These are phyloP conservation scores for Lindgomyces ingoldianus DNA, from an alignment of 495 filamentous ascomycete genomes.

Conservation along the genomic window DNA sequence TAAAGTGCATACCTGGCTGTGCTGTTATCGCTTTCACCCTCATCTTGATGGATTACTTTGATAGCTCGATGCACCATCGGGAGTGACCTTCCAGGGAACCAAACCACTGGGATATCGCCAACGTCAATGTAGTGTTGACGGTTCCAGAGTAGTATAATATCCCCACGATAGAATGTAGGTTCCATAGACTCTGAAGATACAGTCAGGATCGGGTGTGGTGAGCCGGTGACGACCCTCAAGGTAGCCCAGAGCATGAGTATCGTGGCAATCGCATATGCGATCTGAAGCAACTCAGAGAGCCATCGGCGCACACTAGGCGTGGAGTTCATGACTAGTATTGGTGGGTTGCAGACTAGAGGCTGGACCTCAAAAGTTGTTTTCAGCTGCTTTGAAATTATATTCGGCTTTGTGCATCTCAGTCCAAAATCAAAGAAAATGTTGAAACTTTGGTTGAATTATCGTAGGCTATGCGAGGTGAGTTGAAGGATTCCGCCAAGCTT, in stretches of 20 bases:
- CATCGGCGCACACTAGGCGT: neutral
- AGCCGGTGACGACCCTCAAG: neutral
- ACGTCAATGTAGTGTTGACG: slow-evolving; percentile 16
- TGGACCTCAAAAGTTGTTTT: neutral
- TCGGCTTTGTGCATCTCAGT: neutral
- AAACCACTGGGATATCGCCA: slow-evolving; percentile 45
- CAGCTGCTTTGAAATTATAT: neutral
- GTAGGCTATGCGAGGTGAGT: too few relatives aligned
- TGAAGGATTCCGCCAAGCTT: neutral
- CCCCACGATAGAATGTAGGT: slow-evolving; percentile 46
- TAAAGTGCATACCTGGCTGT: neutral
- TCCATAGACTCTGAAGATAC: slow-evolving; percentile 45
- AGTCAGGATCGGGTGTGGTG: slow-evolving; percentile 25
- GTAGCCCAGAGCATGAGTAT: slow-evolving; percentile 2
- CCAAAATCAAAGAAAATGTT: neutral
- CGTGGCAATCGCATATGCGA: neutral
- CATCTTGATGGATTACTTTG: neutral
- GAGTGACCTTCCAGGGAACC: slow-evolving; percentile 39
- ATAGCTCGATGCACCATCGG: slow-evolving; percentile 47
- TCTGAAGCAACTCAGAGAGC: neutral
- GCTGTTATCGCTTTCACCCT: neutral
- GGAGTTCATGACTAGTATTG: neutral
- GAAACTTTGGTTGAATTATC: neutral
- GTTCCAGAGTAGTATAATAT: slow-evolving; percentile 44
- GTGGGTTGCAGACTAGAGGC: neutral